These are phyloP conservation scores for Lentinula edodes DNA, from an alignment of 768 basidiomycete species.

Conservation along the genomic window DNA sequence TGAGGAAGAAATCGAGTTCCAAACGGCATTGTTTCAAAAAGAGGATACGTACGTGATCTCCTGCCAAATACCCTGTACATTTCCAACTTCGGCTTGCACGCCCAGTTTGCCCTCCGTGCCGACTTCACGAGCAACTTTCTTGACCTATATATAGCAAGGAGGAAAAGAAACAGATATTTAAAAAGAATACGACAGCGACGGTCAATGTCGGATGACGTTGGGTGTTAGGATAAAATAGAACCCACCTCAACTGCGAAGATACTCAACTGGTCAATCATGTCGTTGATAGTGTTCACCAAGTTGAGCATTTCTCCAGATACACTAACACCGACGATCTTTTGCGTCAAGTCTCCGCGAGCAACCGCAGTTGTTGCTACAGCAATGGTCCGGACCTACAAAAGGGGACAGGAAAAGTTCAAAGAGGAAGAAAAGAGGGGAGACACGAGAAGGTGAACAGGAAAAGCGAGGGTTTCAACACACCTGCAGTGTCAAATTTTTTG, in stretches of 20 bases:
- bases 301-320: slow-evolving; percentile 96
- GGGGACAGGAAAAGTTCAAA: slow-evolving; percentile 1
- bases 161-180: slow-evolving; percentile 36
- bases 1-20: slow-evolving; percentile 21
- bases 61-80: slow-evolving; percentile 97
- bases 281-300: slow-evolving; percentile 96
- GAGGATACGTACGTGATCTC: slow-evolving; percentile 80
- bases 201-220: neutral
- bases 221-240: slow-evolving; percentile 8
- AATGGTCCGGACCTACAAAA: slow-evolving; percentile 9
- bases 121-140: slow-evolving; percentile 95
- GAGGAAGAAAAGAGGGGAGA: neutral
- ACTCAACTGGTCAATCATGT: slow-evolving; percentile 59
- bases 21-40: neutral
- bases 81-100: slow-evolving; percentile 94
- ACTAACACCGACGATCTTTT: slow-evolving; percentile 88
- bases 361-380: slow-evolving; percentile 64
- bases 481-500: slow-evolving; percentile 88
- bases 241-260: slow-evolving; percentile 44
- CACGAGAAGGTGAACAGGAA: slow-evolving; percentile 45
- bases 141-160: slow-evolving; percentile 69
- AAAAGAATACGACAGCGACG: neutral
- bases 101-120: slow-evolving; percentile 99
- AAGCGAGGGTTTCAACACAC: slow-evolving; percentile 27
- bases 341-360: slow-evolving; percentile 87